These are phyloP conservation scores for Cryptosporidium baileyi DNA, from an alignment of 169 alveolate species.

Conservation along the genomic window DNA sequence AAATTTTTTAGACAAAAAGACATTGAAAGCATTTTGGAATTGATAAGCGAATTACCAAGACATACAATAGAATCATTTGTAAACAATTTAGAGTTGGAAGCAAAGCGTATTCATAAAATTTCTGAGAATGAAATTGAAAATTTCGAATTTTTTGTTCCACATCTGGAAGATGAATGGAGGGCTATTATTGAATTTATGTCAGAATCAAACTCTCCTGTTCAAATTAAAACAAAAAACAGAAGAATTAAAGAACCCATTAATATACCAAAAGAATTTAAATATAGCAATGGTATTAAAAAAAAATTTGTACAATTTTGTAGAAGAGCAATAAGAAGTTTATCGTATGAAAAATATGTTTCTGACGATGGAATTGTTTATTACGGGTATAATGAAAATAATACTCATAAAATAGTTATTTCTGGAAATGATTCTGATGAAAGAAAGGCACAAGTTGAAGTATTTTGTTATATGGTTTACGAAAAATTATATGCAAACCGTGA, in stretches of 20 bases:
- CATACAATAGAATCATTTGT: constrained; percentile 16
- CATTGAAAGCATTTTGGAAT: constrained; percentile 24
- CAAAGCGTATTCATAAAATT: neutral
- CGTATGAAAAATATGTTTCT: constrained; percentile 51
- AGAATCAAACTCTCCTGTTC: constrained; percentile 48
- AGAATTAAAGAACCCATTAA: neutral
- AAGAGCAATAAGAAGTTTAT: constrained; percentile 58
- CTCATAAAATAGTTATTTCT: constrained; percentile 7
- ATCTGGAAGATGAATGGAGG: constrained; percentile 61
- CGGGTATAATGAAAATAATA: constrained; percentile 49
- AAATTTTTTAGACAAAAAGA: constrained; percentile 34
- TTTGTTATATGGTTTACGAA: constrained; percentile 59
- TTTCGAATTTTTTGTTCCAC: neutral
- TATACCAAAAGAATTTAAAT: constrained; percentile 44
- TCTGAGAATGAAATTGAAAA: neutral
- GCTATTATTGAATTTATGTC: constrained; percentile 53
- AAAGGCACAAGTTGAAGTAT: constrained; percentile 56
- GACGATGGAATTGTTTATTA: constrained; percentile 56
- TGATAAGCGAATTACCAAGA: neutral
- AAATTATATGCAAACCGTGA: constrained; percentile 22
- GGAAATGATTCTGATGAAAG: constrained; percentile 61
- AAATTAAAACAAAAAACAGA: neutral
- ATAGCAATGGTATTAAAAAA: constrained; percentile 37
- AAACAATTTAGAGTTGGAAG: constrained; percentile 33
- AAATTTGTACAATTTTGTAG: constrained; percentile 55